Evolutionary conservation across 2,329 filamentous ascomycete species (phyloP).

Genomic region (Sarocladium oryzae): DNA sequence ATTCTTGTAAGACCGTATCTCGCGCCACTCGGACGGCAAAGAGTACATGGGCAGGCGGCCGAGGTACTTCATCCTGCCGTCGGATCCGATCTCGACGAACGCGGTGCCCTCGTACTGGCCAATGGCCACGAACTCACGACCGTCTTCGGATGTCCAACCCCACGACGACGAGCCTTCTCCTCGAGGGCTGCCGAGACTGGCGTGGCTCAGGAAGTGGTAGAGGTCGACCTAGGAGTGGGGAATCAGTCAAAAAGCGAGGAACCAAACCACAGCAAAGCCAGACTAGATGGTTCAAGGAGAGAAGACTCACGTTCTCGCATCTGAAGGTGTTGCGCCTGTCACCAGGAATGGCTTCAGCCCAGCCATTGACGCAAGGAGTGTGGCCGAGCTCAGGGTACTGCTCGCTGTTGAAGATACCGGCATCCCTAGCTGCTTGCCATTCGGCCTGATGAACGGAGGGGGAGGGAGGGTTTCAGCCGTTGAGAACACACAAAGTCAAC

Average conservation of each 20-base stretch:
- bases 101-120: conserved; percentile 38
- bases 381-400: conserved; percentile 17
- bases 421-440: conserved; percentile 15
- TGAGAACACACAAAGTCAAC: not conserved
- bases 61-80: conserved; percentile 35
- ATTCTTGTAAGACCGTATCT: conserved; percentile 27
- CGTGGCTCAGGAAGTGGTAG: conserved; percentile 47
- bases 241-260: too few species aligned
- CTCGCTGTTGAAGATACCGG: conserved; percentile 17
- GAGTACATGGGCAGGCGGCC: conserved; percentile 33
- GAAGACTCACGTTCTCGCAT: conserved; percentile 14
- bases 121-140: conserved; percentile 38
- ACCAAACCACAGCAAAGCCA: too few species aligned
- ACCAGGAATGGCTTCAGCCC: conserved; percentile 16
- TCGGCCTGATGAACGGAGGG: conserved; percentile 6
- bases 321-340: conserved; percentile 17
- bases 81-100: conserved; percentile 35
- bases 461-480: not conserved
- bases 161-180: conserved; percentile 28
- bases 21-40: conserved; percentile 29
- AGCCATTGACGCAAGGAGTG: conserved; percentile 18
- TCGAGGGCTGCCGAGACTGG: conserved; percentile 36
- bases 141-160: conserved; percentile 34
- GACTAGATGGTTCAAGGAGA: not conserved
- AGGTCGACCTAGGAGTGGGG: conserved; percentile 31